Evolutionary conservation across 768 basidiomycete species (phyloP), one percentile per base, ranked within the genome.

Genomic region (Suillus variegatus): DNA sequence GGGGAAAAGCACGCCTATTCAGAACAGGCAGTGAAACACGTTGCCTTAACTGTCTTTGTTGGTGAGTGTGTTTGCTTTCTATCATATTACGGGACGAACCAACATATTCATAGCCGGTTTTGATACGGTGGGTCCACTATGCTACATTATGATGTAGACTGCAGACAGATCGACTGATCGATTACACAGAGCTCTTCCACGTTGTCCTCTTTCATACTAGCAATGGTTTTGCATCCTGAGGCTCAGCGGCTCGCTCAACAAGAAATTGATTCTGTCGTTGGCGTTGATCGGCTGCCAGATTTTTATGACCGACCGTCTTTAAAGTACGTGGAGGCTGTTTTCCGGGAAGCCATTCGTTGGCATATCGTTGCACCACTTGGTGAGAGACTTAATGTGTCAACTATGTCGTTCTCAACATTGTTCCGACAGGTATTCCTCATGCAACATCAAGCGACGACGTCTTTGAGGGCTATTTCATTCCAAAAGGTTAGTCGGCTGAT

Each of bases 381-480:
- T 77, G 49, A 20, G 73, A 64, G 28, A 36, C 35, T 7, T 47
- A 54, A 35, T 35, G 32, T 55, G 6, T 55, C n/a, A 25, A n/a
- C 12, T 2, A 43, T 36, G 1, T 35, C 38, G 25, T 63, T 25
- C 8, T 55, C 32, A 51, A 14, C 6, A 35, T 55, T 20, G 54
- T 20, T 55, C 5, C 20, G 18, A 40, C 49, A 75, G 74, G 74
- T 36, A 41, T 77, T 40, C 74, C 74, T 52, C 76, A 72, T 49
- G 69, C 69, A 67, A 77, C 75, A 22, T 64, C 56, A 20, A 46
- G 67, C 9, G 82, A 85, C 55, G 84, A 86, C 65, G 70, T 77
- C 4, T 85, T 82, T 64, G 76, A 80, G 2, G 83, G 81, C 1
- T 79, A 78, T 65, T 72, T 71, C 52, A 77, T 81, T 46, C 80